phyloP scores from a whole-genome alignment of 2,329 filamentous ascomycete genomes.

The Rachicladosporium sp. region DNA sequence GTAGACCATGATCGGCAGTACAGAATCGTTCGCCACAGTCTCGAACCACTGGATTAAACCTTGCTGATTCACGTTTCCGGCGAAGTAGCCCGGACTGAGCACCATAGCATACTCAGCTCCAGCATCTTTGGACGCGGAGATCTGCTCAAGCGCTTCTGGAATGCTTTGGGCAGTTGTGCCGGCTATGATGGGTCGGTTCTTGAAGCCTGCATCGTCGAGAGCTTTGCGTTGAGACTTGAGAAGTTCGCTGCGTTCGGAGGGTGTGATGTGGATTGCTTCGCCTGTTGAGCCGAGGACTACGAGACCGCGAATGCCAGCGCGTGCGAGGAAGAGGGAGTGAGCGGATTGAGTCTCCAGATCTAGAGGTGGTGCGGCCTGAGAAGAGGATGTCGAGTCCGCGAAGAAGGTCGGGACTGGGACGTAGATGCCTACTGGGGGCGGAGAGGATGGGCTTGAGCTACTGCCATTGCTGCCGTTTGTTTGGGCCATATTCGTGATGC shows the following conservation, averaged over 20 bases:
- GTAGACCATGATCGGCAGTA: conserved; percentile 51
- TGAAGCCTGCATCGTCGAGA: conserved; percentile 43
- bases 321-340: conserved; percentile 49
- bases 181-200: conserved; percentile 48
- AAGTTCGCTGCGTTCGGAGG: conserved; percentile 43
- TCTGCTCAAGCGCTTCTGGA: conserved; percentile 47
- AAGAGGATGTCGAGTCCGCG: conserved; percentile 33
- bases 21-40: conserved; percentile 47
- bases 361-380: conserved; percentile 37
- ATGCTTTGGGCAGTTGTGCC: conserved; percentile 51
- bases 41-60: conserved; percentile 50
- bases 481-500: too few species aligned
- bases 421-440: conserved; percentile 42
- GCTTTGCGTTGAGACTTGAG: conserved; percentile 44
- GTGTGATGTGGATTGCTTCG: conserved; percentile 50
- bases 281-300: conserved; percentile 53
- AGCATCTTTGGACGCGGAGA: conserved; percentile 43
- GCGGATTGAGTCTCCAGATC: conserved; percentile 46
- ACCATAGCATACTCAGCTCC: conserved; percentile 51
- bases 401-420: conserved; percentile 55
- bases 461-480: too few species aligned
- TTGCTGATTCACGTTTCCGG: conserved; percentile 43
- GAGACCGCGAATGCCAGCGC: conserved; percentile 47
- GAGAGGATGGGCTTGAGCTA: conserved; percentile 11
- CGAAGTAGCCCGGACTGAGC: conserved; percentile 55